A percentile compares a stretch with the other conserved stretches of the same genome.
Conservation (phyloP, 2,329 filamentous ascomycete genomes). For the Colletotrichum sp. region DNA sequence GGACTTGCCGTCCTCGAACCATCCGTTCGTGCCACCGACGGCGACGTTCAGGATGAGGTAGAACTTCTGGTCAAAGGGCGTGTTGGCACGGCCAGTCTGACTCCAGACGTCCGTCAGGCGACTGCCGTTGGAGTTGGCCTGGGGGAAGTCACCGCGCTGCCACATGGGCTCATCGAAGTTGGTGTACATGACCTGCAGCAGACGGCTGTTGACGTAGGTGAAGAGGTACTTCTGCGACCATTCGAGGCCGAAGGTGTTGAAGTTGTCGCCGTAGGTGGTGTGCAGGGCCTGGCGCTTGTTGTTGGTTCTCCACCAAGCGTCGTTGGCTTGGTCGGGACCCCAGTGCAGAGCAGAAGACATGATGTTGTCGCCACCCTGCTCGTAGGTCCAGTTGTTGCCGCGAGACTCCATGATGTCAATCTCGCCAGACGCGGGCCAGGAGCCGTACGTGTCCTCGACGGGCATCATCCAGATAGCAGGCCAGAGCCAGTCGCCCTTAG, state of each 20-base stretch:
- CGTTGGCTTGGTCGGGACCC: slow-evolving; percentile 74
- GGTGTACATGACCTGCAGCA: slow-evolving; percentile 81
- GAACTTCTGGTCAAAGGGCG: slow-evolving; percentile 78
- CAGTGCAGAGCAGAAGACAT: slow-evolving; percentile 81
- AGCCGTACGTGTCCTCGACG: slow-evolving; percentile 71
- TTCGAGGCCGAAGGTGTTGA: slow-evolving; percentile 82
- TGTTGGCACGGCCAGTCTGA: slow-evolving; percentile 61
- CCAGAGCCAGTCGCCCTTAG: slow-evolving; percentile 86
- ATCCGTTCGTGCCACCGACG: slow-evolving; percentile 81
- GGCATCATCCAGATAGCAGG: slow-evolving; percentile 93
- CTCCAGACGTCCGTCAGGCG: slow-evolving; percentile 68
- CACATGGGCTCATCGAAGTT: slow-evolving; percentile 74
- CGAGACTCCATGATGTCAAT: slow-evolving; percentile 84
- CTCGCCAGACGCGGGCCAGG: slow-evolving; percentile 81
- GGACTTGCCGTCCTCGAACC: slow-evolving; percentile 76
- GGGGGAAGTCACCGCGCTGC: slow-evolving; percentile 71
- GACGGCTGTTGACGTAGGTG: slow-evolving; percentile 81
- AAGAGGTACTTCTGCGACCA: slow-evolving; percentile 91
- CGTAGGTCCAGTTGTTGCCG: slow-evolving; percentile 81
- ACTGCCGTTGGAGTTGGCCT: slow-evolving; percentile 68
- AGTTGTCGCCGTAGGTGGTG: slow-evolving; percentile 71
- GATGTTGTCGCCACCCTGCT: slow-evolving; percentile 81
- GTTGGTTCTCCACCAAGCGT: slow-evolving; percentile 85
- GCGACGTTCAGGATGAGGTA: slow-evolving; percentile 79
- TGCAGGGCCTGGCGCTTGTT: slow-evolving; percentile 77